A percentile compares a stretch with the other conserved stretches of the same genome.
phyloP scores from a whole-genome alignment of 2,329 filamentous ascomycete genomes.

The Rutstroemia sp. region DNA sequence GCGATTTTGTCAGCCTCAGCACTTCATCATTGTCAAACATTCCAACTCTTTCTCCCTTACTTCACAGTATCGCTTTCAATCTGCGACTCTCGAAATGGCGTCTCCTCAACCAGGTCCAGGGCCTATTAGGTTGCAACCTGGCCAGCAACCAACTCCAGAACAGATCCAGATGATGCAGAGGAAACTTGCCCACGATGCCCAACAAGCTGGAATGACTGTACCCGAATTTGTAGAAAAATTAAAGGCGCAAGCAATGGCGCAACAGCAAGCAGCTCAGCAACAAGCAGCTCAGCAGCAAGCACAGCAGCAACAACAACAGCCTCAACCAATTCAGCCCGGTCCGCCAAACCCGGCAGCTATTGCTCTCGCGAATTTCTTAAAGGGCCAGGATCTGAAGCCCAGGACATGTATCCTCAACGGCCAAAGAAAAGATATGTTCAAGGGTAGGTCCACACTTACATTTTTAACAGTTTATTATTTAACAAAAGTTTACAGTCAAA shows the following conservation, averaged over 20 bases:
- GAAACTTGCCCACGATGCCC: conserved; percentile 74
- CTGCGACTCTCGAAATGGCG: not conserved
- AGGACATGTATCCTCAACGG: conserved; percentile 91
- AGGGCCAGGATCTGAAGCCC: conserved; percentile 75
- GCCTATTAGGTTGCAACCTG: not conserved
- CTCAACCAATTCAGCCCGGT: conserved; percentile 64
- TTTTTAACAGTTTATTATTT: not conserved
- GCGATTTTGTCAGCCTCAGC: not conserved
- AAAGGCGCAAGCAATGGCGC: conserved; percentile 45
- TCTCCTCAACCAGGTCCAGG: not conserved
- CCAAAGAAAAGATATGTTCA: conserved; percentile 97
- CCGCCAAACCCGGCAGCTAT: conserved; percentile 85
- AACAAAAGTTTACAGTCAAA: conserved; percentile 59
- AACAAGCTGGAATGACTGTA: conserved; percentile 76
- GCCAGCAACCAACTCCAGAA: conserved; percentile 61
- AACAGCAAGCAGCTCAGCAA: conserved; percentile 39
- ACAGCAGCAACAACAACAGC: conserved; percentile 38
- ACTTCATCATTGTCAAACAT: not conserved
- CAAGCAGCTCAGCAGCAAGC: conserved; percentile 36
- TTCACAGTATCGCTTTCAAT: not conserved
- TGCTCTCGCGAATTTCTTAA: conserved; percentile 82
- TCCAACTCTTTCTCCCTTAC: not conserved
- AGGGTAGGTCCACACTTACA: conserved; percentile 48
- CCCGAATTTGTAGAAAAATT: conserved; percentile 73
- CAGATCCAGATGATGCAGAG: conserved; percentile 80